Conservation (phyloP, 176 grass and related monocot species). For the Stipa capillata region DNA sequence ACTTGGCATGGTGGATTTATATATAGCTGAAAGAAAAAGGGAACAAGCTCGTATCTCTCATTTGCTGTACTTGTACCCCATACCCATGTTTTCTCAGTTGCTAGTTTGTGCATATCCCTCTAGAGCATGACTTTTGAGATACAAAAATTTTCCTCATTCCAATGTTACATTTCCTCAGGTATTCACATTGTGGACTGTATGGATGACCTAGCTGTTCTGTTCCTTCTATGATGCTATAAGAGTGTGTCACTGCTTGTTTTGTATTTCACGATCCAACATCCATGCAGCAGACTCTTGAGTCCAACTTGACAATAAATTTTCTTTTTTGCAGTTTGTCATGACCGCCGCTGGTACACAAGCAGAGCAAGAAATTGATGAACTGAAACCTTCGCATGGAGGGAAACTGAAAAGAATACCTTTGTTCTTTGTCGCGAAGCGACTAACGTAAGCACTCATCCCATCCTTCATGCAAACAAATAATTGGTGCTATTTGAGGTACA, state of each 20-base stretch:
- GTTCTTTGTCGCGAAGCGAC: constrained; percentile 64
- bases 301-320: background rate
- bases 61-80: background rate
- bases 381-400: constrained; percentile 53
- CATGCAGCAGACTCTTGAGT: background rate
- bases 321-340: constrained; percentile 73
- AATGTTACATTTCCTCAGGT: background rate
- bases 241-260: background rate
- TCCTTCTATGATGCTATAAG: background rate
- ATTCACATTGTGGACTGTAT: background rate
- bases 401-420: constrained; percentile 68
- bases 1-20: no score
- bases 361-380: constrained; percentile 54
- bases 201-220: background rate
- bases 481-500: background rate
- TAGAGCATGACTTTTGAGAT: background rate
- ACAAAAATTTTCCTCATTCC: background rate
- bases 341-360: constrained; percentile 73
- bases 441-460: constrained; percentile 50
- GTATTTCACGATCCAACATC: background rate
- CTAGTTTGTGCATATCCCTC: background rate
- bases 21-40: no score
- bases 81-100: background rate
- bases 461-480: background rate
- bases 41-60: no score